Conservation (phyloP, 352 stramenopile genomes). For the Hyphochytrium catenoides region DNA sequence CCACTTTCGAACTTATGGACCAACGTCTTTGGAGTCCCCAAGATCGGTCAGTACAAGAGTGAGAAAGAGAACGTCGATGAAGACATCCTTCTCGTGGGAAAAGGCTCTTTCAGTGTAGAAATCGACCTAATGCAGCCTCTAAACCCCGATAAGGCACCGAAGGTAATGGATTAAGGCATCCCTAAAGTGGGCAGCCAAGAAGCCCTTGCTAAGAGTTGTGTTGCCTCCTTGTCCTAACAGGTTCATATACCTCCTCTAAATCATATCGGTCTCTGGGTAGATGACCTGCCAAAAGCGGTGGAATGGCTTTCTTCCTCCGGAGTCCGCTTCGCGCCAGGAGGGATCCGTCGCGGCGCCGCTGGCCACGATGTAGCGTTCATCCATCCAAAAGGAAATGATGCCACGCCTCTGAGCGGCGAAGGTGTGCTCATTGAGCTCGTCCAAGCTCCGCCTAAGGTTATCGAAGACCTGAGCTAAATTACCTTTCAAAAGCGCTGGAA, state of each 20-base stretch:
- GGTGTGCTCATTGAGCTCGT: slow-evolving; percentile 93
- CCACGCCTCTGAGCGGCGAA: slow-evolving; percentile 61
- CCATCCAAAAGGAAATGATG: slow-evolving; percentile 89
- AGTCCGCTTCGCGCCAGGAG: slow-evolving; percentile 86
- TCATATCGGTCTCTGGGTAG: slow-evolving; percentile 94
- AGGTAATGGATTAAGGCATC: slow-evolving; percentile 13
- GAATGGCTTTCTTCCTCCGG: slow-evolving; percentile 69
- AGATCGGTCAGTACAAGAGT: slow-evolving; percentile 35
- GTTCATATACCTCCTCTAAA: slow-evolving; percentile 89
- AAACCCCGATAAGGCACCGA: slow-evolving; percentile 68
- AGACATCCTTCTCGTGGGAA: slow-evolving; percentile 81
- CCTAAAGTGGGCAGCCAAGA: slow-evolving; percentile 5
- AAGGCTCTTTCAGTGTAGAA: slow-evolving; percentile 74
- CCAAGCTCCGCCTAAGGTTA: slow-evolving; percentile 74
- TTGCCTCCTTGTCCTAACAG: slow-evolving; percentile 15
- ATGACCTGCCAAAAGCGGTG: slow-evolving; percentile 74
- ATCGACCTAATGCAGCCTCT: slow-evolving; percentile 96
- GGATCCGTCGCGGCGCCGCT: slow-evolving; percentile 86
- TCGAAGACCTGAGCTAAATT: slow-evolving; percentile 41
- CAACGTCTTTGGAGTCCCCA: slow-evolving; percentile 40
- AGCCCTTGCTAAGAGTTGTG: slow-evolving; percentile 4
- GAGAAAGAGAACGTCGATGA: slow-evolving; percentile 94
- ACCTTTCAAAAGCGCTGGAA: too few relatives aligned
- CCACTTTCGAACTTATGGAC: slow-evolving; percentile 58
- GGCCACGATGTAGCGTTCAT: slow-evolving; percentile 95